phyloP scores from a whole-genome alignment of 2,329 filamentous ascomycete genomes.

The Sporothrix brunneoviolacea region DNA sequence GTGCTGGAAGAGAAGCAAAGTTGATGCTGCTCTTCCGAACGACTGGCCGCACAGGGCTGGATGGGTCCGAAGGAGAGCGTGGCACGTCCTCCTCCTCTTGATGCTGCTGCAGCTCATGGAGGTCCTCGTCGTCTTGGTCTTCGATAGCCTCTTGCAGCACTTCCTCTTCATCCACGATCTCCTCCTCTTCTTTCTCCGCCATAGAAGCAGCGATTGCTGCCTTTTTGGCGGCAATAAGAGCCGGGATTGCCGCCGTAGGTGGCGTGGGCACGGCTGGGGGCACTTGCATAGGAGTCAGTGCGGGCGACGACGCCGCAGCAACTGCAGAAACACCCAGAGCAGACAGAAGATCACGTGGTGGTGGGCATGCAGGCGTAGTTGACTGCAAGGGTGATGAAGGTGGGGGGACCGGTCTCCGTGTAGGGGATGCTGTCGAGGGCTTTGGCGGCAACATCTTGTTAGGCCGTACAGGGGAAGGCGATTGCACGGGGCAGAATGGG shows the following conservation, averaged over 20 bases:
- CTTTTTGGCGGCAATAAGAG: slow-evolving; percentile 1
- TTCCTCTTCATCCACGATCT: not conserved
- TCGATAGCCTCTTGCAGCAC: not conserved
- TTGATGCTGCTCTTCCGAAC: slow-evolving; percentile 92
- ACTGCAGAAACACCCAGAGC: slow-evolving; percentile 7
- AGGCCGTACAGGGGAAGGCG: slow-evolving; percentile 18
- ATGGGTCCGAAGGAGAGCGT: slow-evolving; percentile 52
- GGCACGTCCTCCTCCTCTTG: not conserved
- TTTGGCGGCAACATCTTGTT: slow-evolving; percentile 13
- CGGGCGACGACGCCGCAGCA: not conserved
- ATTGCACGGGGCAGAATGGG: slow-evolving; percentile 15
- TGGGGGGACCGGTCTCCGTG: not conserved
- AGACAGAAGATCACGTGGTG: slow-evolving; percentile 14
- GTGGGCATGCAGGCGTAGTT: slow-evolving; percentile 17
- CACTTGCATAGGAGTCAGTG: not conserved
- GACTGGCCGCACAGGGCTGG: slow-evolving; percentile 67
- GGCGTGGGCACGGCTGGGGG: slow-evolving; percentile 11
- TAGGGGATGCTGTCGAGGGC: slow-evolving; percentile 1
- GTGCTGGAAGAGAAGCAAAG: slow-evolving; percentile 85
- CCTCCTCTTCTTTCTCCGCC: not conserved
- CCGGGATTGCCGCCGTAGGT: slow-evolving; percentile 4
- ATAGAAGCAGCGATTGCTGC: not conserved
- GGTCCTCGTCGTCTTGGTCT: not conserved
- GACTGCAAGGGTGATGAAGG: slow-evolving; percentile 18
- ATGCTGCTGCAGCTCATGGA: too few species aligned